phyloP scores from a whole-genome alignment of 371 early-diverging fungal species.

The Blastocladiella emersonii region DNA sequence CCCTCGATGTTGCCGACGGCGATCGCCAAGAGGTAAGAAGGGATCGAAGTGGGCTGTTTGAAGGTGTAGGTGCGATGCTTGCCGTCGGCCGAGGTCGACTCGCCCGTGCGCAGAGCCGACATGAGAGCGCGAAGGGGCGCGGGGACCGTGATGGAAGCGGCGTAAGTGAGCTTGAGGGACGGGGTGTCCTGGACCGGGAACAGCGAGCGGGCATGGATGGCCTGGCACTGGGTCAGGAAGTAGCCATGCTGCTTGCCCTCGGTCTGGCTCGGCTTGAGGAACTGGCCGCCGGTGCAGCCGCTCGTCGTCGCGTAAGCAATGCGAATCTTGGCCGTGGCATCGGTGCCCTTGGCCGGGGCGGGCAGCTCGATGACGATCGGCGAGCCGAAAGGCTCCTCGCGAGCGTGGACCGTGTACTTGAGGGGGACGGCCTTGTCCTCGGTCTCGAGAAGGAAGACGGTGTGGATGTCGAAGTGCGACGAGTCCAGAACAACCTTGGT shows the following conservation, averaged over 20 bases:
- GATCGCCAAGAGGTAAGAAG: conserved; percentile 87
- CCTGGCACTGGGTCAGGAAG: conserved; percentile 90
- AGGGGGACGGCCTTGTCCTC: not conserved
- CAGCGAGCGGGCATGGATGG: conserved; percentile 86
- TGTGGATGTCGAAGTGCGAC: conserved; percentile 39
- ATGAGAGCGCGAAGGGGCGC: conserved; percentile 46
- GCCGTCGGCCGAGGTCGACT: conserved; percentile 12
- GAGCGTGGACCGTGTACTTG: conserved; percentile 39
- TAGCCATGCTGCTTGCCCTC: conserved; percentile 86
- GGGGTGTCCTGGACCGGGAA: conserved; percentile 90
- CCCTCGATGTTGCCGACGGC: conserved; percentile 76
- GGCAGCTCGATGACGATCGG: conserved; percentile 49
- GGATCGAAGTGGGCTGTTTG: conserved; percentile 56
- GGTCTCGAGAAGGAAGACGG: conserved; percentile 23
- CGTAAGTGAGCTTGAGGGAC: conserved; percentile 75
- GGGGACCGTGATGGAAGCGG: conserved; percentile 57
- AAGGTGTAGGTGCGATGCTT: conserved; percentile 34
- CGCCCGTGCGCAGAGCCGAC: conserved; percentile 21
- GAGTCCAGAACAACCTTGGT: conserved; percentile 64
- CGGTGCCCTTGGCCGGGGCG: conserved; percentile 8
- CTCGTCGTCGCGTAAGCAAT: conserved; percentile 60
- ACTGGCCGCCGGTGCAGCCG: conserved; percentile 76
- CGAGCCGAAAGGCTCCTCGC: conserved; percentile 57
- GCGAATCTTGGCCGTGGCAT: conserved; percentile 7
- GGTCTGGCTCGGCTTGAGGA: conserved; percentile 82